A percentile compares a stretch with the other conserved stretches of the same genome.
phyloP scores from a whole-genome alignment of 257 asterid species.

The Echites panduratus region DNA sequence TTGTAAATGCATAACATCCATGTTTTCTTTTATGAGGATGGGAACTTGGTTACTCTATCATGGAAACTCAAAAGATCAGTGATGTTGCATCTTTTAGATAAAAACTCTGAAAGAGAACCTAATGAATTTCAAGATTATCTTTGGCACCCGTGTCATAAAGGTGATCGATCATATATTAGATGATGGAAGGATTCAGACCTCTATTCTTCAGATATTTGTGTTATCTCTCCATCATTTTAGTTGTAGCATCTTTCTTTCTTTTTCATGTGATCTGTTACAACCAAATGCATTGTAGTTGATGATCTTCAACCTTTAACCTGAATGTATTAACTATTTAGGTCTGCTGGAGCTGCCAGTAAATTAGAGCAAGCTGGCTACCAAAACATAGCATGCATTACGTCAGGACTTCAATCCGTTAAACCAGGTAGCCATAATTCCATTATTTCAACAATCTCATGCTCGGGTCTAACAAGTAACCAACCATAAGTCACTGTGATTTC shows the following conservation, averaged over 20 bases:
- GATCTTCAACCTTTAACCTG: background rate
- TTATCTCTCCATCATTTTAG: background rate
- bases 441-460: background rate
- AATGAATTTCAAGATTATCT: background rate
- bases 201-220: background rate
- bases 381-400: slow-evolving; percentile 70
- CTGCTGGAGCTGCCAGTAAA: slow-evolving; percentile 69
- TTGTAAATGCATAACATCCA: too few relatives aligned
- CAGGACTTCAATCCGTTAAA: slow-evolving; percentile 81
- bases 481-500: background rate
- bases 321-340: slow-evolving; percentile 32
- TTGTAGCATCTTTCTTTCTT: background rate
- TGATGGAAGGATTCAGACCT: background rate
- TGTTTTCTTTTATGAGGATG: background rate
- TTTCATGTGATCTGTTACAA: background rate
- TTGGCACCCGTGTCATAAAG: background rate
- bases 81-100: background rate
- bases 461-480: too few relatives aligned
- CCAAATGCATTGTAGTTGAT: background rate
- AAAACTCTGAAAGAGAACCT: background rate
- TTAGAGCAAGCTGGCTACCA: slow-evolving; percentile 70
- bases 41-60: background rate
- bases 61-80: background rate
- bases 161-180: background rate
- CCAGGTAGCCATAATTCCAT: slow-evolving; percentile 42